phyloP scores from a whole-genome alignment of 495 filamentous ascomycete genomes.

The Terfezia boudieri region DNA sequence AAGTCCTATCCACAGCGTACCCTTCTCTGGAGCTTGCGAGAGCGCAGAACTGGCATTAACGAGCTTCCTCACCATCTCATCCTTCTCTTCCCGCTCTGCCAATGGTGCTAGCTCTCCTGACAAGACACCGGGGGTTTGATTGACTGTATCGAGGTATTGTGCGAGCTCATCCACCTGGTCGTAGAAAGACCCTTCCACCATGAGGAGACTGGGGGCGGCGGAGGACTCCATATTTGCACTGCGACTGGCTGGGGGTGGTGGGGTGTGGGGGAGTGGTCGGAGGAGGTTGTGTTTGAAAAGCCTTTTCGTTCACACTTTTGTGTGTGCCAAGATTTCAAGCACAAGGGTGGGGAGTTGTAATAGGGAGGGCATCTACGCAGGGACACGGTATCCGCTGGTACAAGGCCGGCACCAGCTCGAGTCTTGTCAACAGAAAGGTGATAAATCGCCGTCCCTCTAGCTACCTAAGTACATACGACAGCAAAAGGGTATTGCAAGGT shows the following conservation, averaged over 20 bases:
- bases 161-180: background rate
- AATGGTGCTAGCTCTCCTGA: slow-evolving; percentile 26
- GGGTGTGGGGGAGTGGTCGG: background rate
- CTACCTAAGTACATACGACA: too few species aligned
- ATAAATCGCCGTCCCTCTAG: too few species aligned
- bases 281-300: background rate
- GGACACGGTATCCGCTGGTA: too few species aligned
- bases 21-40: slow-evolving; percentile 72
- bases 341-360: background rate
- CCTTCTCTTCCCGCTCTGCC: slow-evolving; percentile 49
- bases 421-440: too few species aligned
- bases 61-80: slow-evolving; percentile 74
- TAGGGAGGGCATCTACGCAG: too few species aligned
- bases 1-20: slow-evolving; percentile 21
- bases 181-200: background rate
- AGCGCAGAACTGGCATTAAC: slow-evolving; percentile 48
- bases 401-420: too few species aligned
- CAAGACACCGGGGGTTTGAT: background rate
- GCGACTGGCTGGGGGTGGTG: slow-evolving; percentile 2
- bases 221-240: background rate
- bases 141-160: background rate
- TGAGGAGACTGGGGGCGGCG: background rate
- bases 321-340: background rate
- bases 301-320: background rate
- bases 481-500: too few species aligned